Percentiles rank a stretch among this genome's conserved stretches.
Conservation (phyloP, 768 basidiomycete genomes). For the Lentinula sp. region DNA sequence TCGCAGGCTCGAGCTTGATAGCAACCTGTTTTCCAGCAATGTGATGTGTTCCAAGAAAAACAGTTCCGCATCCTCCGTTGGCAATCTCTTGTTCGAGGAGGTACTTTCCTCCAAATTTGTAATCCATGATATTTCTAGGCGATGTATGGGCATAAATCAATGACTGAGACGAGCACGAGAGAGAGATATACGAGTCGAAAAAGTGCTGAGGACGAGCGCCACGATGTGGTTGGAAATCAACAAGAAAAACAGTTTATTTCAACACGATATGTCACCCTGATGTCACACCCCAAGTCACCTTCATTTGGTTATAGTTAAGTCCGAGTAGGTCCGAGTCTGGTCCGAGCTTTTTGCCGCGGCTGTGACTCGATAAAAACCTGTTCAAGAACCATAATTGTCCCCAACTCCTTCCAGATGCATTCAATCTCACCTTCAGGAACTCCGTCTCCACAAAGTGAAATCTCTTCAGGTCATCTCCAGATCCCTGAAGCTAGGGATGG, state of each 20-base stretch:
- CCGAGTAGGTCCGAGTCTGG: no score
- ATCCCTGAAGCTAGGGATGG: conserved; percentile 59
- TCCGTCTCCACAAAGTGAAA: background rate
- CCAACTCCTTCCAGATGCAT: background rate
- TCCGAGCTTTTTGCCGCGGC: no score
- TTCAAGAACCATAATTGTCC: background rate
- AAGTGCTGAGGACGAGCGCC: background rate
- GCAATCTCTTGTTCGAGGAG: conserved; percentile 76
- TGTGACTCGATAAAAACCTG: no score
- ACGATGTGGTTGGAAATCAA: background rate
- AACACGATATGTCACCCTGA: background rate
- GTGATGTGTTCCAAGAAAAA: conserved; percentile 74
- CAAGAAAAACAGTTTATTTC: background rate
- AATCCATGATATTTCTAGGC: background rate
- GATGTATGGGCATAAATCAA: background rate
- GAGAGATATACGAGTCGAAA: background rate
- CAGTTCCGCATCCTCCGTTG: conserved; percentile 75
- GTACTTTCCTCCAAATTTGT: conserved; percentile 66
- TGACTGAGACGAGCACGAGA: background rate
- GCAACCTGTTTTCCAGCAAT: conserved; percentile 80
- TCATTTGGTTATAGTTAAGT: no score
- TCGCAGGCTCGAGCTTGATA: conserved; percentile 73
- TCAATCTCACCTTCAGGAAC: background rate
- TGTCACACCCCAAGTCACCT: background rate
- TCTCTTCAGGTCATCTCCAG: conserved; percentile 16